Evolutionary conservation across 2,329 filamentous ascomycete genomes (phyloP).

Genomic region (Verticillium albo-atrum): DNA sequence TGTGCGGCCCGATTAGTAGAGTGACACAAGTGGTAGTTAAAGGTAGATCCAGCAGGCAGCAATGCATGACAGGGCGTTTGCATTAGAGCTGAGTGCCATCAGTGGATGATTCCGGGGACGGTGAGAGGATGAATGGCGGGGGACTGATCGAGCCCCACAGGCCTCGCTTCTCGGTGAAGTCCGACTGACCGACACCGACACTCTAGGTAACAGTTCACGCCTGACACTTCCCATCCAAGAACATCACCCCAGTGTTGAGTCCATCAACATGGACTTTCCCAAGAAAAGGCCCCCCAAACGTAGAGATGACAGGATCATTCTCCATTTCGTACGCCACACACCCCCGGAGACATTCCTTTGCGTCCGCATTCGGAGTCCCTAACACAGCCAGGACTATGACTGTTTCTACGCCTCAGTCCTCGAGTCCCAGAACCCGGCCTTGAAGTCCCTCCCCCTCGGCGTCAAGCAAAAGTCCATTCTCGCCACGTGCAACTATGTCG

Average conservation of each 20-base stretch:
- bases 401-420: slow-evolving; percentile 95
- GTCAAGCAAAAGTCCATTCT: slow-evolving; percentile 92
- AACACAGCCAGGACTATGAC: slow-evolving; percentile 61
- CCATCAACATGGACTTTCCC: slow-evolving; percentile 22
- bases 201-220: background rate
- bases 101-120: background rate
- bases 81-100: background rate
- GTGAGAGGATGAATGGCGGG: background rate
- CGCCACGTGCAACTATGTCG: slow-evolving; percentile 92
- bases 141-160: background rate
- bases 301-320: slow-evolving; percentile 63
- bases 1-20: no score
- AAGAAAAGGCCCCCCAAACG: slow-evolving; percentile 32
- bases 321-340: slow-evolving; percentile 67
- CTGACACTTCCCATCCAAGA: background rate
- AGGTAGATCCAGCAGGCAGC: background rate
- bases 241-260: slow-evolving; percentile 1
- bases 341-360: background rate
- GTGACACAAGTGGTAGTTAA: no score
- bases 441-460: slow-evolving; percentile 72
- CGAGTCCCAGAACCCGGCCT: slow-evolving; percentile 70
- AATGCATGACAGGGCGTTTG: background rate
- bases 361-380: slow-evolving; percentile 2
- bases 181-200: background rate
- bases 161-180: background rate